A percentile compares a stretch with the other conserved stretches of the same genome.
These are phyloP conservation scores for Epichloe gansuensis DNA, from an alignment of 2,329 filamentous ascomycete species.

Conservation along the genomic window DNA sequence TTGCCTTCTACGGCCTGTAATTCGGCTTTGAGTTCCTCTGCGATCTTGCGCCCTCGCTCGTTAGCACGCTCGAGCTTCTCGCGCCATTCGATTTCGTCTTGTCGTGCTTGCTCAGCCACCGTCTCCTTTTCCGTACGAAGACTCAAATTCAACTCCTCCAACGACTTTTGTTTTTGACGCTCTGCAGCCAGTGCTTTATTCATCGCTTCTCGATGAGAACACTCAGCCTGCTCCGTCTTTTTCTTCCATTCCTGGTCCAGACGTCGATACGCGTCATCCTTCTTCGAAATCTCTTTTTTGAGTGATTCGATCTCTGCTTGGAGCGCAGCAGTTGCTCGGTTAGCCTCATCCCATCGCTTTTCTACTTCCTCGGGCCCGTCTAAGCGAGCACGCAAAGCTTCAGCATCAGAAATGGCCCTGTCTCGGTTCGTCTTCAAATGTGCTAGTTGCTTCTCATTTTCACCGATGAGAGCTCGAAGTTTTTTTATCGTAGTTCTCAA, in stretches of 20 bases:
- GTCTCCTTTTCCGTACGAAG: conserved; percentile 71
- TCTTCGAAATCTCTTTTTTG: conserved; percentile 41
- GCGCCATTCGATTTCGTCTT: conserved; percentile 57
- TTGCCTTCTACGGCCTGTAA: conserved; percentile 69
- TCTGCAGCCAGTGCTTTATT: conserved; percentile 54
- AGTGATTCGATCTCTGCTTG: conserved; percentile 24
- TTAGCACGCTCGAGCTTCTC: conserved; percentile 61
- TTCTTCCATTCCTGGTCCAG: conserved; percentile 58
- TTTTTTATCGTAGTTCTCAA: conserved; percentile 75
- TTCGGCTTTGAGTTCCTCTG: conserved; percentile 73
- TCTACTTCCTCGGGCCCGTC: conserved; percentile 39
- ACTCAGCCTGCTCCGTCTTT: conserved; percentile 50
- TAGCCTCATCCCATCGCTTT: conserved; percentile 36
- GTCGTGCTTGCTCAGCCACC: conserved; percentile 53
- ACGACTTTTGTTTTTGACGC: conserved; percentile 42
- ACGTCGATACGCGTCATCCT: conserved; percentile 52
- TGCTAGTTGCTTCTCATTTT: conserved; percentile 51
- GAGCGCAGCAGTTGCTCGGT: conserved; percentile 40
- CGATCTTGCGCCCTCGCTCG: conserved; percentile 53
- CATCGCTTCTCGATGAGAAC: conserved; percentile 52
- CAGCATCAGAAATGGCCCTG: conserved; percentile 39
- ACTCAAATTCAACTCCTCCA: conserved; percentile 46
- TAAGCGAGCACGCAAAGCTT: conserved; percentile 32
- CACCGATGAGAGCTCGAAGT: conserved; percentile 51
- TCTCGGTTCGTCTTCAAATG: conserved; percentile 48